Base-by-base conservation (phyloP, 164 flowering plant species). In the Macadamia integrifolia region DNA sequence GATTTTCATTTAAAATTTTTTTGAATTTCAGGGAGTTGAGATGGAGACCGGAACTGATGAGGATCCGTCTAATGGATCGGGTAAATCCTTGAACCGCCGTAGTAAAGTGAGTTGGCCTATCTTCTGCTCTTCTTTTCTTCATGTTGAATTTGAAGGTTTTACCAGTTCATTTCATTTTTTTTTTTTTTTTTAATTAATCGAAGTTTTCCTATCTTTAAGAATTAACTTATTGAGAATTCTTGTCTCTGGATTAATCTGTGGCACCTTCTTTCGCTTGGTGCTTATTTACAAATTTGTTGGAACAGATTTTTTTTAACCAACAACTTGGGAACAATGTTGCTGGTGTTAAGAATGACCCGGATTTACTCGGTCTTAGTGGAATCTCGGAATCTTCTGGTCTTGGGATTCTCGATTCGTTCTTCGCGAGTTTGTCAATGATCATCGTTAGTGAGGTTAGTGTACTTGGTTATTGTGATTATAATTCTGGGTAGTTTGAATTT, bases 351-450 rank as follows among this genome's bases (percentile, higher is more conserved):
- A 69, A 30, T 68, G 91, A 79, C 42, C 61, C 56, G 1, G 72
- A 75, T 40, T 69, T 83, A 43, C 58, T 79, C 52, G 74, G 44
- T 72, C 29, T 78, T 29, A 73, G 70, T 67, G 76, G 79, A 32
- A 60, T 65, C 48, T 43, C 85, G 75, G 87, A 79, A 50, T 71
- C 86, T 3, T 48, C 61, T 64, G 93, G 95, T 69, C 88, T 88
- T 75, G 99, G 99, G 52, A 58, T 92, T 23, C 88, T 94, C 58
- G 99, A 94, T 82, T 98, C 97, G 6, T 85, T 94, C 71, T 76
- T 94, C 64, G 84, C 99, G 1, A 92, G 98, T 73, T 85, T 92
- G 23, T 92, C 98, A 0, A 94, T 94, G 96, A 90, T 92, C 58
- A 48, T 94, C 23, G 98, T 94, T 80, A 90, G 91, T 56, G 98